Evolutionary conservation across 2,329 filamentous ascomycete genomes (phyloP), one percentile per base, ranked within the genome.

Genomic region (Scedosporium boydii): DNA sequence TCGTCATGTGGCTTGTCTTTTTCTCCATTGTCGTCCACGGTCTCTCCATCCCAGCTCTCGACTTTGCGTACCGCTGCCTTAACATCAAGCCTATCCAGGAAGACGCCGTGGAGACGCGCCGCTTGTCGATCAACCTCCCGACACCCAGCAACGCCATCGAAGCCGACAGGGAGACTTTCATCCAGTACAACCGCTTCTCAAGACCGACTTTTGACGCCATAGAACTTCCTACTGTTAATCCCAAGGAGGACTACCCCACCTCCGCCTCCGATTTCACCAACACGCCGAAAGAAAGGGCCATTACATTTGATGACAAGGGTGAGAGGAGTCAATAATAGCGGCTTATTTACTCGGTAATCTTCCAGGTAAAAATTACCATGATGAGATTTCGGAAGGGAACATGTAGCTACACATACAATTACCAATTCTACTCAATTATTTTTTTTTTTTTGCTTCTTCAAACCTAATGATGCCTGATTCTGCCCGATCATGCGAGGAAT

Each of bases 151-250:
- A 79, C 63, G 78, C 77, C 18, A 69, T 76, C 0, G 70, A 72
- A 9, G 68, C 66, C 14, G 74, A 78, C 56, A 63, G 63, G 5
- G 68, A 74, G 3, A 74, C 70, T 3, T 78, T 80, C 59, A 74
- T 79, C 42, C 76, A 76, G 1, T 80, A 78, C 67, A 81, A 81
- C 66, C 76, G 79, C 57, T 81, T 81, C 70, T 78, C 74, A 14
- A 70, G 76, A 6, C 76, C 77, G 18, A 64, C 68, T 0, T 70
- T 71, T 38, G 21, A 58, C 34, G 21, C 34, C 18, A 21, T 29
- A 29, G 18, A 55, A 12, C 23, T 55, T 1, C 51, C 51, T 6
- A 3, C 29, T 16, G 21, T 26, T 6, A 55, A 26, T 14, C 18
- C 4, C 6, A 55, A 55, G 18, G 21, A 7, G 3, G 51, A 55